These are phyloP conservation scores for Colletotrichum nymphaeae DNA, from an alignment of 2,329 filamentous ascomycete species.

Conservation along the genomic window DNA sequence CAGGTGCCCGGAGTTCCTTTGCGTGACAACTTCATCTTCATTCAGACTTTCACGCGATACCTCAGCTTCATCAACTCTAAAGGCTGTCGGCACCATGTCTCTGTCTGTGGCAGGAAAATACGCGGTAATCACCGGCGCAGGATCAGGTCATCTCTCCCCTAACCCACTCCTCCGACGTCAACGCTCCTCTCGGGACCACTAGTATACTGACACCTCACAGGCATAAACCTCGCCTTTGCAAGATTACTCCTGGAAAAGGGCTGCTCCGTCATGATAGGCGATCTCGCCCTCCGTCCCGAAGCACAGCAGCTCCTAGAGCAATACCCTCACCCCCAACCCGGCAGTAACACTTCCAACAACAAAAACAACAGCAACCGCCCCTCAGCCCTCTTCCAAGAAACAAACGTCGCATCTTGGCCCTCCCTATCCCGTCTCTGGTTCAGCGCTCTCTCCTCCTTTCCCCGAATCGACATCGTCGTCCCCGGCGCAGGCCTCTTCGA, in stretches of 20 bases:
- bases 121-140: slow-evolving; percentile 38
- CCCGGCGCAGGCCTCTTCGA: slow-evolving; percentile 52
- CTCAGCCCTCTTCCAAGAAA: slow-evolving; percentile 48
- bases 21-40: not conserved
- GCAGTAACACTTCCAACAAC: no score
- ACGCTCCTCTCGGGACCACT: no score
- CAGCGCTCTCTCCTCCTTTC: slow-evolving; percentile 42
- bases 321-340: slow-evolving; percentile 41
- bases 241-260: slow-evolving; percentile 46
- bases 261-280: slow-evolving; percentile 52
- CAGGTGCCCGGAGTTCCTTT: not conserved
- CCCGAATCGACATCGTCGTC: slow-evolving; percentile 49
- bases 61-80: not conserved
- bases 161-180: no score
- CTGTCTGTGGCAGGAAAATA: slow-evolving; percentile 42
- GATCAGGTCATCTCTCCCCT: slow-evolving; percentile 35
- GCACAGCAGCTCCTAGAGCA: slow-evolving; percentile 46
- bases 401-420: slow-evolving; percentile 50
- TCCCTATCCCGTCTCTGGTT: slow-evolving; percentile 46
- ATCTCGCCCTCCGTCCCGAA: slow-evolving; percentile 48
- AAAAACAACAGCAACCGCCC: slow-evolving; percentile 33
- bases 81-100: slow-evolving; percentile 21
- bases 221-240: slow-evolving; percentile 51
- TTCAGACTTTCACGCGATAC: not conserved
- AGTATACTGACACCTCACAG: slow-evolving; percentile 34